Evolutionary conservation across 2,329 filamentous ascomycete genomes (phyloP).

Genomic region (Amesomyces nigricolor): DNA sequence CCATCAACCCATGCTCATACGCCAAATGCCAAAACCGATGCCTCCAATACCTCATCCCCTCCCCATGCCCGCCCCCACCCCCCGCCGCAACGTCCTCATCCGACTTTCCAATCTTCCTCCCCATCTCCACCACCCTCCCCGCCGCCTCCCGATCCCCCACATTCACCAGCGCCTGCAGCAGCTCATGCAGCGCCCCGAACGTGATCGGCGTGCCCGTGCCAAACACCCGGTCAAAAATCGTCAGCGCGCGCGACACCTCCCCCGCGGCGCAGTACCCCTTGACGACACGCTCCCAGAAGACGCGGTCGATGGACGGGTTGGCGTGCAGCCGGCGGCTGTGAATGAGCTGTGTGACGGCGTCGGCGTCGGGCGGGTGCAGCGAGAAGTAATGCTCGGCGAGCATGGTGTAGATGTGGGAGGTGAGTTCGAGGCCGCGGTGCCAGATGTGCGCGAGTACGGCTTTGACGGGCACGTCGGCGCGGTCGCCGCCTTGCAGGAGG

Average conservation of each 20-base stretch:
- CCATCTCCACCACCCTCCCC: constrained; percentile 25
- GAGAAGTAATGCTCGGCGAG: constrained; percentile 63
- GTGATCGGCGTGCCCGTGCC: constrained; percentile 38
- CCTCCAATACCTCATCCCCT: constrained; percentile 36
- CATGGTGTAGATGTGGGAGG: constrained; percentile 67
- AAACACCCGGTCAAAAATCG: constrained; percentile 43
- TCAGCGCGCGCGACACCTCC: constrained; percentile 45
- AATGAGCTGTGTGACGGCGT: constrained; percentile 56
- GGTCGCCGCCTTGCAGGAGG: constrained; percentile 44
- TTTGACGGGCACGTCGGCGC: constrained; percentile 46
- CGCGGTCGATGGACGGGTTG: constrained; percentile 43
- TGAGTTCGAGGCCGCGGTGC: constrained; percentile 45
- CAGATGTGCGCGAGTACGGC: constrained; percentile 60
- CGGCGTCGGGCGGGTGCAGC: constrained; percentile 49
- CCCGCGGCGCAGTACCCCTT: constrained; percentile 57
- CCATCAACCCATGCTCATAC: constrained; percentile 36
- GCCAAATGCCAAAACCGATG: constrained; percentile 49
- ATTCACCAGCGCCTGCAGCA: constrained; percentile 34
- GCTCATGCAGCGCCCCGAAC: constrained; percentile 38
- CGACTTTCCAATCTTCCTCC: constrained; percentile 24
- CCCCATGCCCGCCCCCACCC: constrained; percentile 8
- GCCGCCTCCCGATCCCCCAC: constrained; percentile 24
- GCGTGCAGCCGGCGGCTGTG: constrained; percentile 46
- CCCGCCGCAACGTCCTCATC: constrained; percentile 17
- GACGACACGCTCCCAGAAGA: constrained; percentile 66